Conservation (phyloP, 306 rosid genomes). For the Vigna unguiculata region DNA sequence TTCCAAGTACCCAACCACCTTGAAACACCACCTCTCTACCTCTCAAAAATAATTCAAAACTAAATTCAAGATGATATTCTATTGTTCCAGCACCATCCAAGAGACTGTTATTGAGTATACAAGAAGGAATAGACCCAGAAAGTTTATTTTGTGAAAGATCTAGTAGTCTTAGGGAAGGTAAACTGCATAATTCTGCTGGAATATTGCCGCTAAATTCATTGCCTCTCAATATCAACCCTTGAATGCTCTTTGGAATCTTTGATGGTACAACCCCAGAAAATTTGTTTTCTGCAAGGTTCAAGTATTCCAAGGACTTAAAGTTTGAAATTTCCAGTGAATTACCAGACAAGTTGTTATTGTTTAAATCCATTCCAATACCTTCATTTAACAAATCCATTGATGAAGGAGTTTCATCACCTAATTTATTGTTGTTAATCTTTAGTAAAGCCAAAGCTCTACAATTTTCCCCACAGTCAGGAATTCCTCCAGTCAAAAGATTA, state of each 20-base stretch:
- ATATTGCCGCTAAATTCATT: slow-evolving; percentile 9
- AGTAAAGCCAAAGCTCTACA: background rate
- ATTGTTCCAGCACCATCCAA: too few relatives aligned
- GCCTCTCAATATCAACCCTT: background rate
- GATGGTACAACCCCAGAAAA: slow-evolving; percentile 11
- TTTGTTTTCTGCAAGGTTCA: background rate
- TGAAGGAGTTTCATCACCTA: background rate
- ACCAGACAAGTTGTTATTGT: background rate
- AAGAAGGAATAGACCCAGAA: slow-evolving; percentile 22
- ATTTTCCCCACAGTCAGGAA: slow-evolving; percentile 26
- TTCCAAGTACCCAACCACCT: too few relatives aligned
- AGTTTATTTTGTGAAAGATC: slow-evolving; percentile 14
- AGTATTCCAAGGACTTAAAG: background rate
- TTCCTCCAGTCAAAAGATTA: background rate
- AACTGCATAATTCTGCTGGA: slow-evolving; percentile 9
- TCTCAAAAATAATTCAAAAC: too few relatives aligned
- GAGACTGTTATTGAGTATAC: background rate
- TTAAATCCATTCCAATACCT: background rate
- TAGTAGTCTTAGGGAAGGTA: background rate
- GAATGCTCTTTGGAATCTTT: background rate
- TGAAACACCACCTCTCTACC: too few relatives aligned
- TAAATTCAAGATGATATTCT: too few relatives aligned
- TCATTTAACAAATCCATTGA: background rate
- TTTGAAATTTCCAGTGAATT: background rate
- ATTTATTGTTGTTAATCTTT: background rate